Evolutionary conservation across 352 stramenopile species (phyloP).

Genomic region (Blastocystis sp.): DNA sequence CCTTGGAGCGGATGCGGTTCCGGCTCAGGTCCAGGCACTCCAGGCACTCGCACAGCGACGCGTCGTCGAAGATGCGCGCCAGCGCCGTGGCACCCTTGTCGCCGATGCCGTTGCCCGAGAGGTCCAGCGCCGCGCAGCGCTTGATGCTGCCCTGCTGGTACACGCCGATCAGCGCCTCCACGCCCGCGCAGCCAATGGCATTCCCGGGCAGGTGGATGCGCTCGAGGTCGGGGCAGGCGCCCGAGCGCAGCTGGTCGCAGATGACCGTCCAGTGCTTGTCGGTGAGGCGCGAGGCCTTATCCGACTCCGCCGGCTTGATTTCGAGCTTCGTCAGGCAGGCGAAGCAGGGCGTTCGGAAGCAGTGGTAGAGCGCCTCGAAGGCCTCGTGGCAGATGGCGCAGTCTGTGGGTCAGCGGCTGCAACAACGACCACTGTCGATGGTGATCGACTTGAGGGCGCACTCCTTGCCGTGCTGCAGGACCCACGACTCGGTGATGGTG

Average conservation of each 20-base stretch:
- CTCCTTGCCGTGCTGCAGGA: constrained; percentile 15
- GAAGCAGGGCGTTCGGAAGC: constrained; percentile 47
- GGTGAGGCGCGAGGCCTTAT: constrained; percentile 41
- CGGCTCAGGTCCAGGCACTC: not conserved
- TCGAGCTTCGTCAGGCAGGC: constrained; percentile 8
- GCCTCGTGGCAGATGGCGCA: constrained; percentile 51
- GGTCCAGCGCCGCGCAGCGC: not conserved
- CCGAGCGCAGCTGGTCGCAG: constrained; percentile 15
- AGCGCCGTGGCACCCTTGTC: constrained; percentile 49
- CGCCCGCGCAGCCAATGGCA: constrained; percentile 5
- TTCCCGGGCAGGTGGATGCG: constrained; percentile 47
- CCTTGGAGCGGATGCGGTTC: constrained; percentile 52
- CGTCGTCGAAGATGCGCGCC: constrained; percentile 19
- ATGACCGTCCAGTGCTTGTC: constrained; percentile 43
- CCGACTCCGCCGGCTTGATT: constrained; percentile 20
- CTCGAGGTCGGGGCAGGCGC: constrained; percentile 21
- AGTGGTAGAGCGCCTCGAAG: constrained; percentile 53
- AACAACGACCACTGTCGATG: constrained; percentile 44
- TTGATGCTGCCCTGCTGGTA: constrained; percentile 34
- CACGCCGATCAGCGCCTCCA: constrained; percentile 38
- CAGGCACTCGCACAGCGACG: constrained; percentile 1
- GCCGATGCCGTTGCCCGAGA: constrained; percentile 46
- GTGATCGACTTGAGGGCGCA: constrained; percentile 18
- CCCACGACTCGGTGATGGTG: constrained; percentile 34
- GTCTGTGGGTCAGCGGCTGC: not conserved